Conservation (phyloP, 2,329 filamentous ascomycete genomes). For the Fusarium mexicanum region DNA sequence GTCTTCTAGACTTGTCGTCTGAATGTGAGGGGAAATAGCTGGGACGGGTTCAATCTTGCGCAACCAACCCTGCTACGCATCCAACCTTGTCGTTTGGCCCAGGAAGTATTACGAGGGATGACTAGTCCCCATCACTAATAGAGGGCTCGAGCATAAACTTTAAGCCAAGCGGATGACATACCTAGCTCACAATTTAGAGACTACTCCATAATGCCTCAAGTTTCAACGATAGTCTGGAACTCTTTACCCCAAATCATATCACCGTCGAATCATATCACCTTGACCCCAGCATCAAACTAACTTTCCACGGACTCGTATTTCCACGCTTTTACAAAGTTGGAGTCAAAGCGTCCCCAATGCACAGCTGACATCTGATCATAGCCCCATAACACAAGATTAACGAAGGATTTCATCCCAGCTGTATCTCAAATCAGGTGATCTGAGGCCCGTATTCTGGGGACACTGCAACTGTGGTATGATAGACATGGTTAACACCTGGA, state of each 20-base stretch:
- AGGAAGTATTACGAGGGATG: not conserved
- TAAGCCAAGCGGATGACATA: not conserved
- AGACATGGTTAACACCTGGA: not conserved
- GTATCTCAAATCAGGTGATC: conserved; percentile 18
- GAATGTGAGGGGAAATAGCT: not conserved
- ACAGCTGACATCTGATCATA: not conserved
- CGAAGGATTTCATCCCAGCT: conserved; percentile 17
- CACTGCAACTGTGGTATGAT: conserved; percentile 15
- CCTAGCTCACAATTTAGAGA: not conserved
- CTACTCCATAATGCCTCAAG: not conserved
- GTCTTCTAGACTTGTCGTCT: not conserved
- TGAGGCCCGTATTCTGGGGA: not conserved
- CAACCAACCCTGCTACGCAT: too few species aligned
- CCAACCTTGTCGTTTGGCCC: not conserved
- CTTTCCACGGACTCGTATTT: not conserved
- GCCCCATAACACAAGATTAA: conserved; percentile 26
- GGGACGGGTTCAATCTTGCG: not conserved
- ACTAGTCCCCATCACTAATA: not conserved
- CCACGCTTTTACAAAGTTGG: not conserved
- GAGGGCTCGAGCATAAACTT: not conserved
- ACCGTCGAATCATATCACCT: not conserved
- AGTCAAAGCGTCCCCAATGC: not conserved
- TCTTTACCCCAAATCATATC: not conserved
- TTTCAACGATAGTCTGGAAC: not conserved
- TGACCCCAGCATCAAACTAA: not conserved